Evolutionary conservation across 2,329 filamentous ascomycete species (phyloP).

Genomic region (Dactylellina haptotyla): DNA sequence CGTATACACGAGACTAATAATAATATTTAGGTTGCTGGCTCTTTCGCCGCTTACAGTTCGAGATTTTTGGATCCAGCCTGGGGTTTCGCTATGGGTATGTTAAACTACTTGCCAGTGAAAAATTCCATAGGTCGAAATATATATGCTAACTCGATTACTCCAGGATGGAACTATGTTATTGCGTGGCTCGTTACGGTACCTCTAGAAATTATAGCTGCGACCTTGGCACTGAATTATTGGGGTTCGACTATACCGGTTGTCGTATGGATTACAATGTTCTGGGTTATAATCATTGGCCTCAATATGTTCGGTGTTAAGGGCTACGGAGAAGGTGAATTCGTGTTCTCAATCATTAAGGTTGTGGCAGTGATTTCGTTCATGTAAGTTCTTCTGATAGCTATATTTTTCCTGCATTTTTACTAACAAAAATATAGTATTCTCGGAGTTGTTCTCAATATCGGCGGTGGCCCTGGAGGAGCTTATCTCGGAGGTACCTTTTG

Average conservation of each 20-base stretch:
- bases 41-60: slow-evolving; percentile 90
- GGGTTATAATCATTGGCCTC: slow-evolving; percentile 78
- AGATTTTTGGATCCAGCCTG: slow-evolving; percentile 92
- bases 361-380: slow-evolving; percentile 88
- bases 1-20: neutral
- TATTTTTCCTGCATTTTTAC: slow-evolving; percentile 1
- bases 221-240: slow-evolving; percentile 87
- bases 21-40: slow-evolving; percentile 69
- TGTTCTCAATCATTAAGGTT: slow-evolving; percentile 87
- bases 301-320: slow-evolving; percentile 89
- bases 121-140: slow-evolving; percentile 60
- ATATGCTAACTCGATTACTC: neutral
- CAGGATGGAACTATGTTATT: slow-evolving; percentile 73
- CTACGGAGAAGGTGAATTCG: slow-evolving; percentile 89
- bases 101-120: slow-evolving; percentile 74
- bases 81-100: slow-evolving; percentile 85
- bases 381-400: slow-evolving; percentile 62
- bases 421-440: slow-evolving; percentile 70
- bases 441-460: slow-evolving; percentile 85
- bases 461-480: slow-evolving; percentile 75
- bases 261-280: slow-evolving; percentile 85
- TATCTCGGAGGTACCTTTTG: slow-evolving; percentile 86
- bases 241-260: slow-evolving; percentile 71
- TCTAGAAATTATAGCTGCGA: slow-evolving; percentile 85
- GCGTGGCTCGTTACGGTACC: slow-evolving; percentile 88